Percentiles rank a stretch among this genome's conserved stretches.
phyloP scores from a whole-genome alignment of 2,329 filamentous ascomycete species.

The Calonectria leucothoes region DNA sequence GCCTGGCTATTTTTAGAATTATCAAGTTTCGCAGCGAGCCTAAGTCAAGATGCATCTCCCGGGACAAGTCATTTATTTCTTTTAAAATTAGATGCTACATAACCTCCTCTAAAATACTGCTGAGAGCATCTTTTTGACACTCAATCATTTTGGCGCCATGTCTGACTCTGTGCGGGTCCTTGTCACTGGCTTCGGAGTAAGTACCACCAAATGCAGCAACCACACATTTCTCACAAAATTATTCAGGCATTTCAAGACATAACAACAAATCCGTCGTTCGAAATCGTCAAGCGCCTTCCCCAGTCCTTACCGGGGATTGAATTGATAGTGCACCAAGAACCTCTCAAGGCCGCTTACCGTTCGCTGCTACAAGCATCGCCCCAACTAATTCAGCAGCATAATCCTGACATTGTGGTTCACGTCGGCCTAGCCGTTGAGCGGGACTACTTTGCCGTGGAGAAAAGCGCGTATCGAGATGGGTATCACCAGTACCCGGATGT shows the following conservation, averaged over 20 bases:
- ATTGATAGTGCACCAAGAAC: not conserved
- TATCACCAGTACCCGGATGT: constrained; percentile 16
- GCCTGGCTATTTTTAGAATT: no score
- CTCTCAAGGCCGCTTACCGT: not conserved
- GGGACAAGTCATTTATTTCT: not conserved
- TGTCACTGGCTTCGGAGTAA: constrained; percentile 4
- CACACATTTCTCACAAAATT: not conserved
- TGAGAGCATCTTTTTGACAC: not conserved
- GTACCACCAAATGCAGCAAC: not conserved
- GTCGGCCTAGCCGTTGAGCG: constrained; percentile 3
- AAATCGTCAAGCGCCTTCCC: not conserved
- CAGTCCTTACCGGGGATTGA: not conserved
- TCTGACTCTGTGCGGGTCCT: not conserved
- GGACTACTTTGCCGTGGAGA: constrained; percentile 8
- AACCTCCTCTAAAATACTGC: not conserved
- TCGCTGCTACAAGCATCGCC: not conserved
- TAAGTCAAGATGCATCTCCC: not conserved
- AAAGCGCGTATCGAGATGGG: not conserved
- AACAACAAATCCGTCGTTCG: not conserved
- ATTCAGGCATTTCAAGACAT: not conserved
- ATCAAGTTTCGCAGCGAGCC: not conserved
- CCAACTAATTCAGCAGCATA: not conserved
- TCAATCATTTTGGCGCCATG: not conserved
- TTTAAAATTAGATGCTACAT: not conserved
- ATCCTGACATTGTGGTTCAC: not conserved